Conservation (phyloP, 495 filamentous ascomycete species). For the Filosporella fistucella region DNA sequence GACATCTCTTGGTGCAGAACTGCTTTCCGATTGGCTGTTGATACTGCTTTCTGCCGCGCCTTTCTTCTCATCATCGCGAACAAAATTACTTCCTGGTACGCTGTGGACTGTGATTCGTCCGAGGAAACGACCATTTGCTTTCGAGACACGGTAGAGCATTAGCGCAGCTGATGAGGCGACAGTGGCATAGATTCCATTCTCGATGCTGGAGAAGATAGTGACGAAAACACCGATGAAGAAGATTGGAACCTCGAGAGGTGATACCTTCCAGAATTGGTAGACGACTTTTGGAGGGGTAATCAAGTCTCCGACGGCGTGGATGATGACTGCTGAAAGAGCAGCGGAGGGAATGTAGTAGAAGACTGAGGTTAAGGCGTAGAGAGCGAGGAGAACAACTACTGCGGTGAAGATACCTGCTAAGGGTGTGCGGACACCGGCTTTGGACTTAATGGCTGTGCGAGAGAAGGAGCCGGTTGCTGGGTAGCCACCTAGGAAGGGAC, state of each 20-base stretch:
- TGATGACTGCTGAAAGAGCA: slow-evolving; percentile 87
- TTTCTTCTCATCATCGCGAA: slow-evolving; percentile 51
- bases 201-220: slow-evolving; percentile 83
- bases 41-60: slow-evolving; percentile 6
- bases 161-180: slow-evolving; percentile 69
- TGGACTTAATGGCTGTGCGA: slow-evolving; percentile 97
- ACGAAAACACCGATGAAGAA: slow-evolving; percentile 93
- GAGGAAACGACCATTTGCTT: slow-evolving; percentile 82
- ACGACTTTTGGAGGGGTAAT: slow-evolving; percentile 92
- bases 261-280: slow-evolving; percentile 94
- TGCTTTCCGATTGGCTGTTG: slow-evolving; percentile 35
- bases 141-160: slow-evolving; percentile 78
- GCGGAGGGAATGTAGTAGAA: slow-evolving; percentile 95
- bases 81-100: slow-evolving; percentile 71
- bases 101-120: slow-evolving; percentile 91
- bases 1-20: slow-evolving; percentile 58
- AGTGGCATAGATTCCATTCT: slow-evolving; percentile 89
- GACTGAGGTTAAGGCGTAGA: slow-evolving; percentile 87
- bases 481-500: slow-evolving; percentile 91
- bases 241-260: slow-evolving; percentile 83
- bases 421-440: slow-evolving; percentile 91
- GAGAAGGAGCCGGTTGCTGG: slow-evolving; percentile 97
- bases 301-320: slow-evolving; percentile 93
- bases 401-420: slow-evolving; percentile 91
- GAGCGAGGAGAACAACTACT: slow-evolving; percentile 80